Percentiles rank a stretch among this genome's conserved stretches.
phyloP scores from a whole-genome alignment of 352 stramenopile species.

The Phytophthora sojae region DNA sequence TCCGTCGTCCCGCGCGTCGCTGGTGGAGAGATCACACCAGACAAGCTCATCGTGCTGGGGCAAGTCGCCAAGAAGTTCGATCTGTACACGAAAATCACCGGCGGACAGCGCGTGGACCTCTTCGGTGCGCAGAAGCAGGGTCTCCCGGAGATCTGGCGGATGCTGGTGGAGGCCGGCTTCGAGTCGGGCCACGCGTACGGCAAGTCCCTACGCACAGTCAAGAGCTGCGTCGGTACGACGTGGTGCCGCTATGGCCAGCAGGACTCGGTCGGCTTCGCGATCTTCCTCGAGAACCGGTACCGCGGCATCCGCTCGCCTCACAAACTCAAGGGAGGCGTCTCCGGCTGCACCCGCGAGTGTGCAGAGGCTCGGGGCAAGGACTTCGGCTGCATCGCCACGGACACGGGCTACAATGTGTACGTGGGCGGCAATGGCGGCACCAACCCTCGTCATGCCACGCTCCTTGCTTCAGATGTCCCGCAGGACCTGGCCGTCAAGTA shows the following conservation, averaged over 20 bases:
- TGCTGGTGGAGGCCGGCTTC: slow-evolving; percentile 91
- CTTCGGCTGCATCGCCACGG: slow-evolving; percentile 94
- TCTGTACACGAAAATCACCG: slow-evolving; percentile 95
- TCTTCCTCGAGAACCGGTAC: slow-evolving; percentile 93
- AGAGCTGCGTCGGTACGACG: slow-evolving; percentile 93
- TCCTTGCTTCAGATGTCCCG: slow-evolving; percentile 59
- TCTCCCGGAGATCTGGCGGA: slow-evolving; percentile 92
- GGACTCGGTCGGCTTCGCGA: slow-evolving; percentile 91
- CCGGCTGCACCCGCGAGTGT: slow-evolving; percentile 92
- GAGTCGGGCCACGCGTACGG: slow-evolving; percentile 94
- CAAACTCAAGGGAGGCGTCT: slow-evolving; percentile 93
- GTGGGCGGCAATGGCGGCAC: slow-evolving; percentile 90
- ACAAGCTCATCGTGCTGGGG: slow-evolving; percentile 92
- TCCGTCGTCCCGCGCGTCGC: slow-evolving; percentile 92
- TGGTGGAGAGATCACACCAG: slow-evolving; percentile 91
- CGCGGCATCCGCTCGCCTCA: slow-evolving; percentile 93
- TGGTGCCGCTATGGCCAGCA: slow-evolving; percentile 94
- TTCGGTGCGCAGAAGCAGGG: slow-evolving; percentile 94
- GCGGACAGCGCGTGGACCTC: slow-evolving; percentile 92
- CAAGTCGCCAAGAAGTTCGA: slow-evolving; percentile 91
- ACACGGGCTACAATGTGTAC: slow-evolving; percentile 93
- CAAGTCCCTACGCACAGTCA: slow-evolving; percentile 93
- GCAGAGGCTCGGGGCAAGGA: slow-evolving; percentile 93
- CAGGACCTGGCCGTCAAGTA: slow-evolving; percentile 85
- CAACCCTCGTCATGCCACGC: slow-evolving; percentile 84